Base-by-base conservation (phyloP, 345 rosid species). In the Microthlaspi erraticum region DNA sequence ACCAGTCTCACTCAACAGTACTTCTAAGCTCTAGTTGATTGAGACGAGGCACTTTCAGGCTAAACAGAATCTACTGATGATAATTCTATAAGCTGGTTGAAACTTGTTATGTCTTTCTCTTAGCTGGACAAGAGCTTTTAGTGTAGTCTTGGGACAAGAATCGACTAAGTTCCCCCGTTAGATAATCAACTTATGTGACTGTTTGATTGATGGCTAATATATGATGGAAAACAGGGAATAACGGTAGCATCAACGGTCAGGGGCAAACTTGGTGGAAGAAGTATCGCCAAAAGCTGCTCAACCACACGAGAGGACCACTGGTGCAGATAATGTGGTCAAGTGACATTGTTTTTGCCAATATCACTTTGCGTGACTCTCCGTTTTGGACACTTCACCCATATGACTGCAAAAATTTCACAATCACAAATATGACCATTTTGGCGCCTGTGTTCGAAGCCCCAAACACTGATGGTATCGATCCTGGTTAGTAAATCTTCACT, bases 401-500 rank as follows among this genome's bases (percentile, higher is more conserved):
- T 55, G 97, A 88, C 83, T 91, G 97, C 86, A 91, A 91, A 80
- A 91, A 91, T 64, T 81, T 91, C 39, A 91, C 88, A 1, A 73
- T 91, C 41, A 82, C 79, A 54, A 84, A 87, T 62, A 86, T 91
- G 71, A 91, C 96, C 1, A 89, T 91, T 44, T 81, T 88, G 80
- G 89, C 92, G 19, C 96, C 97, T 33, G 67, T 89, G 49, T 72
- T 74, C 38, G 83, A 84, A 80, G 97, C 97, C 70, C 97, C 96
- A 68, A 91, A 91, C 75, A 91, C 97, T 1, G 97, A 91, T 77
- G 97, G 96, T 74, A 91, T 91, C n/a, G 97, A 91, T 87, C 97
- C 97, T 41, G 97, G 96, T 91, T 74, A 61, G 85, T 53, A 63
- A 26, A 23, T 32, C n/a, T 50, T 12, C 17, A 18, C 52, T 64